These are phyloP conservation scores for Aquilaria yunnanensis DNA, from an alignment of 345 rosid species.

Conservation along the genomic window DNA sequence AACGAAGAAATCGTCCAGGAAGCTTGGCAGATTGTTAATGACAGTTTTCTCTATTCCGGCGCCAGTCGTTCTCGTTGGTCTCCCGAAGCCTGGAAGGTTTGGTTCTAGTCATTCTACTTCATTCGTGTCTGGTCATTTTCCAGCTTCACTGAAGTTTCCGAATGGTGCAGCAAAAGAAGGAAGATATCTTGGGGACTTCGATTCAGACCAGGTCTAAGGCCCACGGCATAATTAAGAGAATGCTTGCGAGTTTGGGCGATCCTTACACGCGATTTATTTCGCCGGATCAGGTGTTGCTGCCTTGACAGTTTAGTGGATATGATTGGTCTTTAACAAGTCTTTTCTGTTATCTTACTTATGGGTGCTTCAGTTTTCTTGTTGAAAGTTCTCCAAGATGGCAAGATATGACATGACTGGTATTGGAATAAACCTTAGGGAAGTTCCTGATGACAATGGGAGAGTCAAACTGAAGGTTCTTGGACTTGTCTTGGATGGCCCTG, in stretches of 20 bases:
- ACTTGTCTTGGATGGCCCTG: slow-evolving; percentile 82
- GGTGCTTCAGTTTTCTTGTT: slow-evolving; percentile 28
- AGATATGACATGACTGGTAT: slow-evolving; percentile 90
- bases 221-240: slow-evolving; percentile 65
- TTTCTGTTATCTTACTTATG: slow-evolving; percentile 18
- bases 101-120: not conserved
- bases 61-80: slow-evolving; percentile 46
- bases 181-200: slow-evolving; percentile 43
- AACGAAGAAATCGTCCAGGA: slow-evolving; percentile 75
- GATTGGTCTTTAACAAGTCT: not conserved
- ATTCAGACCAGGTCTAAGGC: slow-evolving; percentile 78
- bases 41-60: slow-evolving; percentile 49
- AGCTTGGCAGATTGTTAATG: slow-evolving; percentile 92
- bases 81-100: slow-evolving; percentile 67
- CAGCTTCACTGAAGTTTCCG: not conserved
- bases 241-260: slow-evolving; percentile 82
- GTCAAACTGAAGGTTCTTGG: slow-evolving; percentile 77
- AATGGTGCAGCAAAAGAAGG: slow-evolving; percentile 49
- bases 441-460: slow-evolving; percentile 60
- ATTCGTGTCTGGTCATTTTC: not conserved
- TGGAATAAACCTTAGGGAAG: slow-evolving; percentile 90
- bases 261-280: slow-evolving; percentile 87
- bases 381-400: slow-evolving; percentile 94
- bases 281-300: slow-evolving; percentile 61
- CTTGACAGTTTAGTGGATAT: not conserved